Percentiles rank a stretch among this genome's conserved stretches.
phyloP scores from a whole-genome alignment of 805 yeast genomes.

The Yarrowia sp. region DNA sequence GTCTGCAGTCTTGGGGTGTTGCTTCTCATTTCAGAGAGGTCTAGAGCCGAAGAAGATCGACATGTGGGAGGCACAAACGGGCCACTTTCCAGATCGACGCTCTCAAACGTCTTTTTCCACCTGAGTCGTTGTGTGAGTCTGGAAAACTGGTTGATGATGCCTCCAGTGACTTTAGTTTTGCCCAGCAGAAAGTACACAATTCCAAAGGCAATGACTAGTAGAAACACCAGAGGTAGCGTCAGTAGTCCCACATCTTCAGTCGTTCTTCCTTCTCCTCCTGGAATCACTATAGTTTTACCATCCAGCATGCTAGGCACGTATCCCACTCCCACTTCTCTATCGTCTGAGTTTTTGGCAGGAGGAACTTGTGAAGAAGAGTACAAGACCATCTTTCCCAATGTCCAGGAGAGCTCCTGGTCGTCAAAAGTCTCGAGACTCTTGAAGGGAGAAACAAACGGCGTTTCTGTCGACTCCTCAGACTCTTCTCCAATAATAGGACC shows the following conservation, averaged over 20 bases:
- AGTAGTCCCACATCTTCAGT: background rate
- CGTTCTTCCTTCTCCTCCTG: constrained; percentile 13
- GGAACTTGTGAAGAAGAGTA: constrained; percentile 72
- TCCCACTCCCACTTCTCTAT: constrained; percentile 9
- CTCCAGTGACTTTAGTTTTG: constrained; percentile 22
- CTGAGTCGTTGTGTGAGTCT: background rate
- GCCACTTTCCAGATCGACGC: constrained; percentile 18
- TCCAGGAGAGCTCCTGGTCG: constrained; percentile 93
- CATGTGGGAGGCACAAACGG: constrained; percentile 7
- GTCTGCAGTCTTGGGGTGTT: constrained; percentile 17
- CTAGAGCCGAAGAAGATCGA: constrained; percentile 12
- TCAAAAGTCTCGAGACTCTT: constrained; percentile 81
- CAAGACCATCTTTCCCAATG: constrained; percentile 83
- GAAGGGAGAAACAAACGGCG: constrained; percentile 62
- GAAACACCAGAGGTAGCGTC: constrained; percentile 15
- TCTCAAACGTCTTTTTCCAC: constrained; percentile 7
- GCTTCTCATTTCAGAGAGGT: constrained; percentile 11
- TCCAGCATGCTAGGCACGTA: constrained; percentile 35
- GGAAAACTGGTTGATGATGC: constrained; percentile 8
- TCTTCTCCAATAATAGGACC: constrained; percentile 39
- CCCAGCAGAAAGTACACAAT: constrained; percentile 13
- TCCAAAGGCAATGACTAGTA: constrained; percentile 15
- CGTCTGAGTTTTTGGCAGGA: constrained; percentile 10
- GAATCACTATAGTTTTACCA: constrained; percentile 12
- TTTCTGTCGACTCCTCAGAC: constrained; percentile 27